Base-by-base conservation (phyloP, 805 yeast genomes). In the Pichia phayaonensis region DNA sequence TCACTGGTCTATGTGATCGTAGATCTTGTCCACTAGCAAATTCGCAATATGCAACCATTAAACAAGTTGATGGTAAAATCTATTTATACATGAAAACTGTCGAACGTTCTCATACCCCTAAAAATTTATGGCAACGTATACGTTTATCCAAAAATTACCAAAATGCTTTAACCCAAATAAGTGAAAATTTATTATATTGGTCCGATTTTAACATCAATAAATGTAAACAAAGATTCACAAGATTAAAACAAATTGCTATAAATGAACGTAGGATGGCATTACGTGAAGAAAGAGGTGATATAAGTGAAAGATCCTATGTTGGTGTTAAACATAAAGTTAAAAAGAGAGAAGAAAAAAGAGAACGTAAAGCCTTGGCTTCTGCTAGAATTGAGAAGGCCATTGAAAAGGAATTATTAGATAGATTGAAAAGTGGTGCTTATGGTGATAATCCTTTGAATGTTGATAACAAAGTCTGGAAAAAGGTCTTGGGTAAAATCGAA, bases 391-490 rank as follows among this genome's bases (percentile, higher is more conserved):
- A 94, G 67, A 89, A 88, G 71, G 90, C 96, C 15, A 94, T 94
- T 59, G 99, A 94, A 70, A 89, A 89, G 71, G 99, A 94, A 69
- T 77, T 94, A 57, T 75, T 94, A 63, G 97, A 90, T 49, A 83
- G 99, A 69, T 79, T 94, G 63, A 94, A 94, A 81, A 83, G 92
- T 63, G 99, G 99, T 54, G 98, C 98, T 2, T 94, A 94, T 65
- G 99, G 99, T 57, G 98, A 94, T 64, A 88, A 92, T 68, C 99
- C 99, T 50, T 75, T 94, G 64, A 94, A 94, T 63, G 98, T 94
- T 38, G 98, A 94, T 61, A 97, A 92, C 63, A 84, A 84, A 70
- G 81, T 94, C 53, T 94, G 99, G 99, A 84, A 85, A 77, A 87
- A 83, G 72, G 95, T 94, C 23, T 79, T 94, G 72, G 90, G 90